Percentiles rank a stretch among this genome's conserved stretches.
Conservation (phyloP, 2,329 filamentous ascomycete species). For the Chlorencoelia australis region DNA sequence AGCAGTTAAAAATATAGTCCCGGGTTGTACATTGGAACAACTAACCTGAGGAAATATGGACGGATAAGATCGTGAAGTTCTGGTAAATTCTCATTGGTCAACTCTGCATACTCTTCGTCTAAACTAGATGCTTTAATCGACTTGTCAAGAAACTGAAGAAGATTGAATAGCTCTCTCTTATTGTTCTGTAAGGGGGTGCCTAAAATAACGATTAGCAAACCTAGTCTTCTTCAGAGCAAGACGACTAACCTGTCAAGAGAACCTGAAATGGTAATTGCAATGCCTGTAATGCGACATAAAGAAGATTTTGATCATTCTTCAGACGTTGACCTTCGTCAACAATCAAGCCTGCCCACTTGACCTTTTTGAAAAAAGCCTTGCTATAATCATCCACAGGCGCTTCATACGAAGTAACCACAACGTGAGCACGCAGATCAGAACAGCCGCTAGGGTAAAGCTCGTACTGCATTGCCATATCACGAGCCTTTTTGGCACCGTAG, state of each 20-base stretch:
- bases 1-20: constrained; percentile 4
- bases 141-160: constrained; percentile 85
- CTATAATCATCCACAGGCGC: constrained; percentile 67
- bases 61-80: constrained; percentile 77
- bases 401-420: constrained; percentile 93
- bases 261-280: constrained; percentile 76
- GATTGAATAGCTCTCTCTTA: constrained; percentile 85
- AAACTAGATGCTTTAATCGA: constrained; percentile 58
- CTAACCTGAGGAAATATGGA: constrained; percentile 48
- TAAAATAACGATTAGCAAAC: constrained; percentile 13
- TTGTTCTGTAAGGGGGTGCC: constrained; percentile 91
- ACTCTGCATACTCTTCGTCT: constrained; percentile 64
- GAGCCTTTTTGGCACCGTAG: constrained; percentile 66
- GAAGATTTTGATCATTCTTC: constrained; percentile 80
- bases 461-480: constrained; percentile 68
- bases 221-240: background rate
- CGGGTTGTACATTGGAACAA: background rate
- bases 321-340: constrained; percentile 93
- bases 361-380: constrained; percentile 52
- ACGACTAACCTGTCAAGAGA: constrained; percentile 56
- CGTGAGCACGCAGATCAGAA: constrained; percentile 70
- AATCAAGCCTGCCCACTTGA: constrained; percentile 79
- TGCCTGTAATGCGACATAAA: constrained; percentile 65
- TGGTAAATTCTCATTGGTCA: constrained; percentile 73
- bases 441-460: constrained; percentile 68